Evolutionary conservation across 306 rosid species (phyloP).

Genomic region (Glycyrrhiza uralensis): DNA sequence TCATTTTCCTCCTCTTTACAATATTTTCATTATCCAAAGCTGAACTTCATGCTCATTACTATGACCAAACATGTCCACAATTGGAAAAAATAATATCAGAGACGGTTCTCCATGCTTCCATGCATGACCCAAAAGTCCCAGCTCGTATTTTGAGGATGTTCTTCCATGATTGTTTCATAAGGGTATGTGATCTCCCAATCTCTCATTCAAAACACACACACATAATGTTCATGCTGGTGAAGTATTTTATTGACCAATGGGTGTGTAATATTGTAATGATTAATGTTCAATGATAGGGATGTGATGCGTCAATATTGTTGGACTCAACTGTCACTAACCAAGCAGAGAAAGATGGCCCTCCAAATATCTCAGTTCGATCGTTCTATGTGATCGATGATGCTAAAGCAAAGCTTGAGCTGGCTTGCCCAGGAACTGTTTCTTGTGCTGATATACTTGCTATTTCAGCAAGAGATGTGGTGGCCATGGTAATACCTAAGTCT

Average conservation of each 20-base stretch:
- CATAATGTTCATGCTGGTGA: background rate
- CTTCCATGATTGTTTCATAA: slow-evolving; percentile 84
- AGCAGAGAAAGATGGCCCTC: slow-evolving; percentile 85
- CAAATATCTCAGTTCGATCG: slow-evolving; percentile 54
- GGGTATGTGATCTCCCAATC: slow-evolving; percentile 46
- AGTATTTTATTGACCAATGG: background rate
- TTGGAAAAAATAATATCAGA: slow-evolving; percentile 56
- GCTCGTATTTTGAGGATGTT: slow-evolving; percentile 76
- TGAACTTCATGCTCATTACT: slow-evolving; percentile 41
- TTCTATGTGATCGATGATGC: slow-evolving; percentile 65
- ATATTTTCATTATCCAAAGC: slow-evolving; percentile 38
- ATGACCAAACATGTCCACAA: slow-evolving; percentile 59
- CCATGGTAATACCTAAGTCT: slow-evolving; percentile 39
- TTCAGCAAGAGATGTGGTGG: slow-evolving; percentile 76
- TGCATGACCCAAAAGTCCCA: slow-evolving; percentile 67
- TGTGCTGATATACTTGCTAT: slow-evolving; percentile 72
- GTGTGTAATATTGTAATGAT: background rate
- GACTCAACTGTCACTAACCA: slow-evolving; percentile 57
- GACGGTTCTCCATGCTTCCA: slow-evolving; percentile 54
- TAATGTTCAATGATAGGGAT: slow-evolving; percentile 47
- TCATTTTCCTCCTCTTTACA: slow-evolving; percentile 30
- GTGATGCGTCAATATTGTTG: slow-evolving; percentile 71
- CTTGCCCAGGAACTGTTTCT: slow-evolving; percentile 62
- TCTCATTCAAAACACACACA: background rate
- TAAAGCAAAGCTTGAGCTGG: slow-evolving; percentile 61